Conservation (phyloP, 768 basidiomycete genomes). For the Pisolithus orientalis region DNA sequence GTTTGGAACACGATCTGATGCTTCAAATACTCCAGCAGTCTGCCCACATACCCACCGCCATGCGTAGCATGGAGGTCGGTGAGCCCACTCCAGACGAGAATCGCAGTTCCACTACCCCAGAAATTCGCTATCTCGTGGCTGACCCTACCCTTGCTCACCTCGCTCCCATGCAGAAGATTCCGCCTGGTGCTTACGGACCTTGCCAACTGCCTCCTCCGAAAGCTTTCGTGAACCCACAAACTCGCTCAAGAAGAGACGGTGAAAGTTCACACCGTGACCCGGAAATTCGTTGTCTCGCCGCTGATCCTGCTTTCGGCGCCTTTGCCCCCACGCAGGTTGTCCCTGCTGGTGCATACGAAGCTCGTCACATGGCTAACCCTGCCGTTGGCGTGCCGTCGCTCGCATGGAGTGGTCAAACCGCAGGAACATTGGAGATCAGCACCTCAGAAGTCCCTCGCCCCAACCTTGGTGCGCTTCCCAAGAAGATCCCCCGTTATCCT, state of each 20-base stretch:
- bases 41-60: background rate
- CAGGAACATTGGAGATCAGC: background rate
- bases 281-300: background rate
- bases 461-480: background rate
- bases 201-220: background rate
- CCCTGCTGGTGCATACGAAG: background rate
- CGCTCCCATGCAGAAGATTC: background rate
- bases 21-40: background rate
- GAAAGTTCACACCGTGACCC: background rate
- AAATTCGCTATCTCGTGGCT: background rate
- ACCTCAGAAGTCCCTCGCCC: background rate
- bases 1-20: background rate
- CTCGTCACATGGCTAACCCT: background rate
- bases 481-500: slow-evolving; percentile 2
- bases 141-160: background rate
- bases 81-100: background rate
- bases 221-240: background rate
- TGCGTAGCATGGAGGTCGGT: too few relatives aligned
- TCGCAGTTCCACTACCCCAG: background rate
- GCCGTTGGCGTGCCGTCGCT: background rate
- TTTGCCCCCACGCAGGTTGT: background rate
- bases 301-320: background rate
- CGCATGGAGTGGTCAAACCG: background rate
- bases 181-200: background rate
- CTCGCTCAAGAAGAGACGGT: background rate